These are phyloP conservation scores for Penicillium italicum DNA, from an alignment of 2,329 filamentous ascomycete species.

Conservation along the genomic window DNA sequence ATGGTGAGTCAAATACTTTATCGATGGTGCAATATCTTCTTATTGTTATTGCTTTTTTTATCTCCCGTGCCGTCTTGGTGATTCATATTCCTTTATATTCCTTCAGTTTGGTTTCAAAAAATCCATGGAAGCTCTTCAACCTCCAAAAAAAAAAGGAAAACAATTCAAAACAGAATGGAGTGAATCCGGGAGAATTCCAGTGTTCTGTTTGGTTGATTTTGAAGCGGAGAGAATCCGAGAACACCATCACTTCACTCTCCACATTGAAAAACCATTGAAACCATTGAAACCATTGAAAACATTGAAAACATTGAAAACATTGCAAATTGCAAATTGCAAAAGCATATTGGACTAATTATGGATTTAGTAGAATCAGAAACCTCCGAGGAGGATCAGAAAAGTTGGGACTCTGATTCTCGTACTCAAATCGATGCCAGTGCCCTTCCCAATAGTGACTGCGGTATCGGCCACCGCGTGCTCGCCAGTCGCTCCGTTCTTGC, in stretches of 20 bases:
- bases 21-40: constrained; percentile 23
- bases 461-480: constrained; percentile 43
- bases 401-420: constrained; percentile 31
- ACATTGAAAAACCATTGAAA: constrained; percentile 11
- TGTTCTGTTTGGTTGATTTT: constrained; percentile 4
- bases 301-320: too few relatives aligned
- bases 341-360: constrained; percentile 21
- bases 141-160: neutral
- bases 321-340: neutral
- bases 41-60: constrained; percentile 5
- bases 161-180: neutral
- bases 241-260: constrained; percentile 17
- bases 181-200: neutral
- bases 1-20: constrained; percentile 27
- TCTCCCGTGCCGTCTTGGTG: constrained; percentile 24
- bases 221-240: constrained; percentile 5
- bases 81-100: constrained; percentile 14
- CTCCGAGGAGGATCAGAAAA: constrained; percentile 38
- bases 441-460: constrained; percentile 32
- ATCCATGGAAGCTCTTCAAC: neutral
- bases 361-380: constrained; percentile 36
- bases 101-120: neutral
- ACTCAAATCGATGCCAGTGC: constrained; percentile 17
- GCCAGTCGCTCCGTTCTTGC: constrained; percentile 57
- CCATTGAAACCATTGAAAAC: too few relatives aligned